Percentiles rank a stretch among this genome's conserved stretches.
Evolutionary conservation across 768 basidiomycete genomes (phyloP).

Genomic region (Mycena floridula): DNA sequence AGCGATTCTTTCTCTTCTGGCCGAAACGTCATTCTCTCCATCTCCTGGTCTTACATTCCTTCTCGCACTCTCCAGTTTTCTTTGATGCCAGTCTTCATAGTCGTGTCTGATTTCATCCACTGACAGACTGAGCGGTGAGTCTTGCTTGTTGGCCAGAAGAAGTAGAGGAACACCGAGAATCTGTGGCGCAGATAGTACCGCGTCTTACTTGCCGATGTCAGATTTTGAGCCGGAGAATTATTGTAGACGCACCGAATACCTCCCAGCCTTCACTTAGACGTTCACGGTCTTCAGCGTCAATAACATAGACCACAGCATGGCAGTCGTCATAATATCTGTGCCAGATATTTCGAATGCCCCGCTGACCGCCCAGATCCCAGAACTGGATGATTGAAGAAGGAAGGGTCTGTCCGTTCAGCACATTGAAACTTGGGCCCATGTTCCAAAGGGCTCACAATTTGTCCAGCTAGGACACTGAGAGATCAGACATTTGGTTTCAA

Average conservation of each 20-base stretch:
- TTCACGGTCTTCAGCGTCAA: slow-evolving; percentile 89
- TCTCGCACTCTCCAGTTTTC: slow-evolving; percentile 63
- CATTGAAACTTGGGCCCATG: too few species aligned
- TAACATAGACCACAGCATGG: slow-evolving; percentile 92
- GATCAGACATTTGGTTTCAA: not conserved
- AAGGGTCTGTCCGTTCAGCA: too few species aligned
- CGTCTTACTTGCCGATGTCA: slow-evolving; percentile 40
- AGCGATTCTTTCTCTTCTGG: slow-evolving; percentile 52
- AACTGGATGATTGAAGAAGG: slow-evolving; percentile 94
- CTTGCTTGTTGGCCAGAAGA: slow-evolving; percentile 95
- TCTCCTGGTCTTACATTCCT: slow-evolving; percentile 42
- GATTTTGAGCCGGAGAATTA: slow-evolving; percentile 1
- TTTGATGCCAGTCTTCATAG: slow-evolving; percentile 83
- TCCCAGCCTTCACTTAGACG: slow-evolving; percentile 93
- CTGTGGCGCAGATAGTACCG: slow-evolving; percentile 82
- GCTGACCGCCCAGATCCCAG: slow-evolving; percentile 95
- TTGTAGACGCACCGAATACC: slow-evolving; percentile 73
- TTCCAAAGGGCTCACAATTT: too few species aligned
- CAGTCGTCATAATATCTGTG: slow-evolving; percentile 93
- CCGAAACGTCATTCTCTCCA: slow-evolving; percentile 36
- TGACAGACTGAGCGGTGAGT: slow-evolving; percentile 70
- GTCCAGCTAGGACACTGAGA: slow-evolving; percentile 59
- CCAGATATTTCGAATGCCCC: slow-evolving; percentile 93
- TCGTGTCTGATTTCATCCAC: slow-evolving; percentile 88
- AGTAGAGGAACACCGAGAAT: slow-evolving; percentile 88